Conservation (phyloP, 129 eudicot genomes). For the Smallanthus sonchifolius region DNA sequence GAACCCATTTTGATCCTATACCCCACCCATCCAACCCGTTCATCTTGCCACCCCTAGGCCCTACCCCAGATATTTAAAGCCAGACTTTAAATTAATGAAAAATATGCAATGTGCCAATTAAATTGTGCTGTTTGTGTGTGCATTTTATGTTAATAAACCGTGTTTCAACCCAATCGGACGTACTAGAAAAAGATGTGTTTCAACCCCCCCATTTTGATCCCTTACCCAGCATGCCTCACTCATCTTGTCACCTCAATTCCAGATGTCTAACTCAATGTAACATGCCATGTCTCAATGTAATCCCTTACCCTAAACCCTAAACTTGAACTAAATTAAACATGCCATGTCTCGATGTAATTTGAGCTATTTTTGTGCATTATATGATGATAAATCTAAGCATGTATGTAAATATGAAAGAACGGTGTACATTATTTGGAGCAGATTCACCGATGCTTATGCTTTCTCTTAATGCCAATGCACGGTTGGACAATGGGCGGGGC, state of each 20-base stretch:
- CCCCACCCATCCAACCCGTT: background rate
- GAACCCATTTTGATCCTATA: too few species aligned
- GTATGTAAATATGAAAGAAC: background rate
- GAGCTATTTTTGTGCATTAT: slow-evolving; percentile 5
- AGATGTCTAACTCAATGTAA: background rate
- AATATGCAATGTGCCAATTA: too few species aligned
- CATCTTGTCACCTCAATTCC: background rate
- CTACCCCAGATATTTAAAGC: background rate
- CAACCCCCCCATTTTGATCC: background rate
- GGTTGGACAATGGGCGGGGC: slow-evolving; percentile 75
- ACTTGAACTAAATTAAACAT: too few species aligned
- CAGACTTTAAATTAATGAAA: slow-evolving; percentile 2
- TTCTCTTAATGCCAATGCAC: slow-evolving; percentile 76
- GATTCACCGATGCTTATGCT: slow-evolving; percentile 66
- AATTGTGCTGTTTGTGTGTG: background rate
- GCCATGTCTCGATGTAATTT: background rate
- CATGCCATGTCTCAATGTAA: background rate
- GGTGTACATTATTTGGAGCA: slow-evolving; percentile 42
- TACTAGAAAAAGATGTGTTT: too few species aligned
- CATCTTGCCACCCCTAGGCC: background rate
- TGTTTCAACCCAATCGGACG: background rate
- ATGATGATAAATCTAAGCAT: background rate
- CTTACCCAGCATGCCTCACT: background rate
- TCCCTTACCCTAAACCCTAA: too few species aligned
- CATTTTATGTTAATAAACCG: background rate